A percentile compares a stretch with the other conserved stretches of the same genome.
Conservation (phyloP, 83 land plant genomes). For the Thuja plicata region DNA sequence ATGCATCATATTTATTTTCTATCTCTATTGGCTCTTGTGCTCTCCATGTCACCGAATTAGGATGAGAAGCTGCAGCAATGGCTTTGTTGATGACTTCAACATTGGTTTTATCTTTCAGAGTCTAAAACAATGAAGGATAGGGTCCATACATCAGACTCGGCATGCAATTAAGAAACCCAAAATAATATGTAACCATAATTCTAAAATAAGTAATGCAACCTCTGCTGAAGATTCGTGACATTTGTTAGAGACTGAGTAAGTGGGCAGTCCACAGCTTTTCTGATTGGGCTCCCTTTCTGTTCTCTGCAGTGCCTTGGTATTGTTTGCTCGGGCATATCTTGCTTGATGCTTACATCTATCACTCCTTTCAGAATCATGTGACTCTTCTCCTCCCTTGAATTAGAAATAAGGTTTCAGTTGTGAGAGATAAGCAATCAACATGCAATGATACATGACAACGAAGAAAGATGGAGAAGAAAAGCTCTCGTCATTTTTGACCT, state of each 20-base stretch:
- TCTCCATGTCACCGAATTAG: slow-evolving; percentile 3
- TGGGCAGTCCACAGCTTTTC: not conserved
- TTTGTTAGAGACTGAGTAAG: not conserved
- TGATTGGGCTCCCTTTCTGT: not conserved
- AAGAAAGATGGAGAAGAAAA: not conserved
- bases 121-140: not conserved
- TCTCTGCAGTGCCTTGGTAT: not conserved
- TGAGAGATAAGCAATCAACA: not conserved
- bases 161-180: not conserved
- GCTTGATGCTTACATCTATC: not conserved
- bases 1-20: slow-evolving; percentile 1
- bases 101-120: slow-evolving; percentile 5
- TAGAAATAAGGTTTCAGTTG: not conserved
- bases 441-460: not conserved
- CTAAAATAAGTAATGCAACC: not conserved
- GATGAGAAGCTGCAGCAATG: not conserved
- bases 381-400: not conserved
- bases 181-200: not conserved
- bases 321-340: not conserved
- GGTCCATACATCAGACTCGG: not conserved
- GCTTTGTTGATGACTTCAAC: not conserved
- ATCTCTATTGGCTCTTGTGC: slow-evolving; percentile 2
- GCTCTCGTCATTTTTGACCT: not conserved
- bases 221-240: not conserved
- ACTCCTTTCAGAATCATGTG: not conserved